These are phyloP conservation scores for Magnolia sinica DNA, from an alignment of 164 flowering plant genomes.

Conservation along the genomic window DNA sequence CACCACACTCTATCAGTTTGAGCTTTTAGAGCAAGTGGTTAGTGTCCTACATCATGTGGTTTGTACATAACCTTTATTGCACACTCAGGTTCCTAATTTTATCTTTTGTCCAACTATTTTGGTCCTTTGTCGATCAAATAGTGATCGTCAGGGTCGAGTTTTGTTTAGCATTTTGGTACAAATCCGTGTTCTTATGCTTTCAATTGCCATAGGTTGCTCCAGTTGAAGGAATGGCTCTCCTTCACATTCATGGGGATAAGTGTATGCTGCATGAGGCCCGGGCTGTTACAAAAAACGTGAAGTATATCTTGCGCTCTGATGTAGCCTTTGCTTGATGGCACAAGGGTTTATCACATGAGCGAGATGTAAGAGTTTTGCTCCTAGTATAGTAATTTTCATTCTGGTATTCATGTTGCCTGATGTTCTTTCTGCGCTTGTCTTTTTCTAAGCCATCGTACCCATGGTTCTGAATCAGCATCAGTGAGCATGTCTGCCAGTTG, in stretches of 20 bases:
- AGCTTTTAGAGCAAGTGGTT: no score
- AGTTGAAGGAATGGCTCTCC: constrained; percentile 87
- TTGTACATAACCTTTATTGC: no score
- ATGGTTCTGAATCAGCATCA: no score
- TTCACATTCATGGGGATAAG: constrained; percentile 88
- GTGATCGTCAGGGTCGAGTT: not conserved
- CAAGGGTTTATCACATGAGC: not conserved
- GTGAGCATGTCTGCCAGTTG: no score
- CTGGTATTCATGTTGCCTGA: not conserved
- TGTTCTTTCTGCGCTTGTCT: not conserved
- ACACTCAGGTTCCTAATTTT: no score
- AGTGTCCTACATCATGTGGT: no score
- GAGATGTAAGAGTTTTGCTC: not conserved
- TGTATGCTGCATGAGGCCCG: constrained; percentile 95
- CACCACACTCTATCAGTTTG: no score
- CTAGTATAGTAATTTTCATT: not conserved
- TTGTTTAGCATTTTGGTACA: not conserved
- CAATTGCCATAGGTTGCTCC: constrained; percentile 63
- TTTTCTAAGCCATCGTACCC: not conserved
- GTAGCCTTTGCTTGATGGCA: constrained; percentile 65
- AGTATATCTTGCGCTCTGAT: constrained; percentile 89
- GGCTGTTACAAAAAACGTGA: constrained; percentile 71
- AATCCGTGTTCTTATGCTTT: not conserved
- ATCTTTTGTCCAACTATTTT: no score
- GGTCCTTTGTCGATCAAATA: no score